A percentile compares a stretch with the other conserved stretches of the same genome.
Conservation (phyloP, 164 flowering plant species). For the Vitis amurensis region DNA sequence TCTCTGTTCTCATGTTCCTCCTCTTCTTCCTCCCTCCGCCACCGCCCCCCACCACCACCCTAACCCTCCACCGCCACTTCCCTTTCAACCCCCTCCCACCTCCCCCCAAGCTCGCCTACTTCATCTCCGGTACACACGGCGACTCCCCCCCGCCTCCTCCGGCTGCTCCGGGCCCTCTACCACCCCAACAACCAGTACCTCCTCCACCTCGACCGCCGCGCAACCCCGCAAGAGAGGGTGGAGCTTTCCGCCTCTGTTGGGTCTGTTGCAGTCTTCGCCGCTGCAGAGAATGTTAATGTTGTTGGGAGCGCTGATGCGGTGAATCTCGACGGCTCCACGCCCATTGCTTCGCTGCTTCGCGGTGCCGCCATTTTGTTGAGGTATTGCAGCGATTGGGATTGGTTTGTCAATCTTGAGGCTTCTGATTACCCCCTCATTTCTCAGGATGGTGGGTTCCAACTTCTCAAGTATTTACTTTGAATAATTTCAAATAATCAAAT, state of each 20-base stretch:
- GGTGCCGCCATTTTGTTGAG: too few relatives aligned
- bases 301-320: too few relatives aligned
- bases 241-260: constrained; percentile 1
- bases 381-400: constrained; percentile 36
- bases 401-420: constrained; percentile 50
- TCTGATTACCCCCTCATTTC: constrained; percentile 55
- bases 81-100: too few relatives aligned
- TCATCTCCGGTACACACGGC: constrained; percentile 26
- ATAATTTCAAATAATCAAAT: not conserved
- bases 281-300: constrained; percentile 28
- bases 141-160: constrained; percentile 20
- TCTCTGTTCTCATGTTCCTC: constrained; percentile 5
- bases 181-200: constrained; percentile 39
- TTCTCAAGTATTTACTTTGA: not conserved
- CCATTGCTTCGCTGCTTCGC: too few relatives aligned
- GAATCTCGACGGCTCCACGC: too few relatives aligned
- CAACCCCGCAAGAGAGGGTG: constrained; percentile 21
- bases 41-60: too few relatives aligned
- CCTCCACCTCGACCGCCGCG: constrained; percentile 26
- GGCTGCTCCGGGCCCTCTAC: constrained; percentile 29
- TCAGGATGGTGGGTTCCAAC: constrained; percentile 44
- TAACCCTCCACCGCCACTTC: too few relatives aligned
- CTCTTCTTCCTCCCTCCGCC: constrained; percentile 13
- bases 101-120: constrained; percentile 24
- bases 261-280: constrained; percentile 15